Evolutionary conservation across 2,329 filamentous ascomycete species (phyloP).

Genomic region (Rhexocercosporidium sp.): DNA sequence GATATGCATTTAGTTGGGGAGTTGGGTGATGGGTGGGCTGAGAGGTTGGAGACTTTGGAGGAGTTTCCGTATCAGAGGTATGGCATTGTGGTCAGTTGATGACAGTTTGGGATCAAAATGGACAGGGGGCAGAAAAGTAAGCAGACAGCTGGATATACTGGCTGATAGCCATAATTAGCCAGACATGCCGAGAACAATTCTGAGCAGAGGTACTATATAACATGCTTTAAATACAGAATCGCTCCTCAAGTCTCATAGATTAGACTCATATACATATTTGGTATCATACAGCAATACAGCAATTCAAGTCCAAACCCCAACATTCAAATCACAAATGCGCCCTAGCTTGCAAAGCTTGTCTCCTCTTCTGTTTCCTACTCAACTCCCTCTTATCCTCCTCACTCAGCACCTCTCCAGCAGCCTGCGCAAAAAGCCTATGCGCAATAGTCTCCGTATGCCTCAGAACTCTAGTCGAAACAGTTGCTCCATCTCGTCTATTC

Average conservation of each 20-base stretch:
- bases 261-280: slow-evolving; percentile 22
- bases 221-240: neutral
- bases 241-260: slow-evolving; percentile 13
- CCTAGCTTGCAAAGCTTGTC: slow-evolving; percentile 53
- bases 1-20: slow-evolving; percentile 66
- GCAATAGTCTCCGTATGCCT: slow-evolving; percentile 78
- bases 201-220: no score
- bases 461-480: slow-evolving; percentile 82
- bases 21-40: slow-evolving; percentile 64
- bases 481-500: slow-evolving; percentile 91
- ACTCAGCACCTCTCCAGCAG: slow-evolving; percentile 46
- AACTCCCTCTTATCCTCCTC: slow-evolving; percentile 55
- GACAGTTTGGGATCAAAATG: neutral
- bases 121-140: neutral
- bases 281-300: slow-evolving; percentile 24
- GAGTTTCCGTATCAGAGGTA: slow-evolving; percentile 64
- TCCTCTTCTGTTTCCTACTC: slow-evolving; percentile 53
- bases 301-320: neutral
- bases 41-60: slow-evolving; percentile 56
- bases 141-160: neutral
- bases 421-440: slow-evolving; percentile 66
- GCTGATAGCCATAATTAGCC: neutral
- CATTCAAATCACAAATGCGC: slow-evolving; percentile 52
- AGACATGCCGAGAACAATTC: no score
- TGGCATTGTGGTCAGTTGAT: slow-evolving; percentile 51